phyloP scores from a whole-genome alignment of 345 rosid species.

The Syzygium aromaticum region DNA sequence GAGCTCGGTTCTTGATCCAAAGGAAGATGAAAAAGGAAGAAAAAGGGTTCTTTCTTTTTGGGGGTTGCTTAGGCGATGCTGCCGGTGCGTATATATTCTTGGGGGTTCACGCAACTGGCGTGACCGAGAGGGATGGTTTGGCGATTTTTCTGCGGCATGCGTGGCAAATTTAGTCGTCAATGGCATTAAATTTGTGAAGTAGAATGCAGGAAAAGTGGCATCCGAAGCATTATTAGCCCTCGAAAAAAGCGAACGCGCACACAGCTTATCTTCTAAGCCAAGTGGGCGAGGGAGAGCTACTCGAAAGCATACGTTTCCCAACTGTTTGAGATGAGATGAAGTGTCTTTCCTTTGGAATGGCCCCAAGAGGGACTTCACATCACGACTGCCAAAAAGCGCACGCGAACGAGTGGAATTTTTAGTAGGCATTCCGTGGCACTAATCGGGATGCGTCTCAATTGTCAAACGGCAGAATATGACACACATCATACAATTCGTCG shows the following conservation, averaged over 20 bases:
- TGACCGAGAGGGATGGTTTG: neutral
- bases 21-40: neutral
- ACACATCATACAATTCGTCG: neutral
- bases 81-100: neutral
- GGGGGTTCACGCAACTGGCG: constrained; percentile 5
- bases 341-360: neutral
- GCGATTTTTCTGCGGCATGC: neutral
- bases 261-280: neutral
- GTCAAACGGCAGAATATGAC: neutral
- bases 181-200: neutral
- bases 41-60: neutral
- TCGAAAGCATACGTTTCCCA: neutral
- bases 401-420: neutral
- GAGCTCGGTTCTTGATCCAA: neutral
- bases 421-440: neutral
- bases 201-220: neutral
- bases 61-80: neutral
- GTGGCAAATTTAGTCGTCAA: neutral
- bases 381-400: neutral
- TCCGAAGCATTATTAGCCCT: neutral
- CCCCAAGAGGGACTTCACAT: neutral
- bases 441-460: neutral
- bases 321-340: neutral
- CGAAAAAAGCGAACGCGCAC: neutral
- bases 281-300: neutral